Evolutionary conservation across 148 eudicot genomes (phyloP).

Genomic region (Oxyria digyna): DNA sequence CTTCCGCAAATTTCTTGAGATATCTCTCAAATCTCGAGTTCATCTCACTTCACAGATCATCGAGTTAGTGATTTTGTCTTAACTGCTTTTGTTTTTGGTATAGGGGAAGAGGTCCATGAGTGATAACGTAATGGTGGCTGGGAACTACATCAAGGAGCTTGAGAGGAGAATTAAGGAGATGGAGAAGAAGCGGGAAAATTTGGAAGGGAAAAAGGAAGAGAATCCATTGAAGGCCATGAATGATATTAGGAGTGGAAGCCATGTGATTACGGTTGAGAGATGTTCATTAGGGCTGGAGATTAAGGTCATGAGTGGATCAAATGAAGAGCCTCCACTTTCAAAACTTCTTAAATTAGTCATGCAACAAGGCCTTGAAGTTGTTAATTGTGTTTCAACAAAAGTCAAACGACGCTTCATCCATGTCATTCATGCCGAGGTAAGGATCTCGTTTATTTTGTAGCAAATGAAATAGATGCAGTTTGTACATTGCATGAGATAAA

Average conservation of each 20-base stretch:
- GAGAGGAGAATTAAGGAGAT: conserved; percentile 23
- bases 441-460: not conserved
- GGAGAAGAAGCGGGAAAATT: conserved; percentile 19
- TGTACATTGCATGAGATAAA: too few relatives aligned
- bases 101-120: conserved; percentile 29
- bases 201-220: conserved; percentile 11
- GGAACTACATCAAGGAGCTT: conserved; percentile 28
- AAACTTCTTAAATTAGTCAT: not conserved
- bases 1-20: too few relatives aligned
- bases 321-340: not conserved
- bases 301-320: not conserved
- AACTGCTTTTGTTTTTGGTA: too few relatives aligned
- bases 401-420: not conserved
- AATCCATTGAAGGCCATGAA: too few relatives aligned
- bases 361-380: not conserved
- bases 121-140: conserved; percentile 26
- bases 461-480: not conserved
- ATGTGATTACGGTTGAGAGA: not conserved
- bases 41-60: too few relatives aligned
- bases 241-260: not conserved
- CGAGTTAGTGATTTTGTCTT: too few relatives aligned
- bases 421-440: conserved; percentile 2
- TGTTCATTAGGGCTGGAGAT: not conserved
- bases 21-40: too few relatives aligned
- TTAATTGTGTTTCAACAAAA: not conserved